Evolutionary conservation across 257 asterid species (phyloP).

Genomic region (Solanum stenotomum): DNA sequence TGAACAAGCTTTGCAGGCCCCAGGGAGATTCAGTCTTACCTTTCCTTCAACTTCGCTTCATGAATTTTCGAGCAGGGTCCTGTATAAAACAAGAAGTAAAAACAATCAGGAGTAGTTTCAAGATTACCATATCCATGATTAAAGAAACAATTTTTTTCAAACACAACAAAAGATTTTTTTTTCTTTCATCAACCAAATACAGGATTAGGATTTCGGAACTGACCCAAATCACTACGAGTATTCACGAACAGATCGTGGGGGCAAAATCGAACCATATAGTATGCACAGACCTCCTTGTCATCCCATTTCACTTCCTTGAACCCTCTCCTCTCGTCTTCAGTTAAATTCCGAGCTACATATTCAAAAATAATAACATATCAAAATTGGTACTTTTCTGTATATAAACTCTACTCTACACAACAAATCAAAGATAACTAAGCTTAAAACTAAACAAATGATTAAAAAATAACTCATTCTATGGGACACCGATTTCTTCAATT

Average conservation of each 20-base stretch:
- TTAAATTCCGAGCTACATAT: slow-evolving; percentile 72
- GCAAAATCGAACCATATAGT: slow-evolving; percentile 93
- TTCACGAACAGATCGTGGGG: slow-evolving; percentile 96
- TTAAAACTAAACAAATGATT: not conserved
- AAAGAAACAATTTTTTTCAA: not conserved
- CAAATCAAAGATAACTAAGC: not conserved
- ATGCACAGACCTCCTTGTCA: slow-evolving; percentile 80
- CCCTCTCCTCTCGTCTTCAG: slow-evolving; percentile 90
- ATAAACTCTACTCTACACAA: not conserved
- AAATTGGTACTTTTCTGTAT: not conserved
- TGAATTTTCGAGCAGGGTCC: slow-evolving; percentile 91
- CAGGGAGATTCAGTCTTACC: slow-evolving; percentile 29
- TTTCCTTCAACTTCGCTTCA: slow-evolving; percentile 90
- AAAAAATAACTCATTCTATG: not conserved
- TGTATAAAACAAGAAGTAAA: slow-evolving; percentile 16
- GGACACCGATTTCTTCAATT: not conserved
- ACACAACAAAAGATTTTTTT: not conserved
- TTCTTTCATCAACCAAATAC: not conserved
- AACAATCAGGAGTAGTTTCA: not conserved
- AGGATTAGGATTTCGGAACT: not conserved
- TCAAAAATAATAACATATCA: not conserved
- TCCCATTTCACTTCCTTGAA: slow-evolving; percentile 89
- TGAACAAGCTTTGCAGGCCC: not conserved
- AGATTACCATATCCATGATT: not conserved
- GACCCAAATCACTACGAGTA: slow-evolving; percentile 91